Conservation (phyloP, 148 eudicot species). For the Chenopodium quinoa region DNA sequence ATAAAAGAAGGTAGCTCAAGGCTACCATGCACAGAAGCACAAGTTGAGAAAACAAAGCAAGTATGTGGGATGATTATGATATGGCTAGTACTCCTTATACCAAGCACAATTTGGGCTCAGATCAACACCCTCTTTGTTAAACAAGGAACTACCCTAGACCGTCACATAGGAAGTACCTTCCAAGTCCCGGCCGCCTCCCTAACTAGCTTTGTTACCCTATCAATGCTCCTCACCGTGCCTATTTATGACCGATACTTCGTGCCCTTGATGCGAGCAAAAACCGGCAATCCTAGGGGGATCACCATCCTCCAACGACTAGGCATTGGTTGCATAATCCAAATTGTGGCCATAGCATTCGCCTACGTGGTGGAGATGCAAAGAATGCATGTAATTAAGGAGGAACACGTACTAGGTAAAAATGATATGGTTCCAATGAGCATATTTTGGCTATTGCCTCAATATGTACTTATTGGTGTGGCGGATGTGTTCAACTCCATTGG, state of each 20-base stretch:
- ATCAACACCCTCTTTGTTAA: conserved; percentile 83
- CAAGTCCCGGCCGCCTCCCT: conserved; percentile 82
- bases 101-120: conserved; percentile 93
- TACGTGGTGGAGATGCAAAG: conserved; percentile 57
- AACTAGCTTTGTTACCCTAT: conserved; percentile 69
- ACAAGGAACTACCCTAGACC: conserved; percentile 80
- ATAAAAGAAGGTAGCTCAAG: conserved; percentile 40
- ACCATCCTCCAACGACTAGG: conserved; percentile 73
- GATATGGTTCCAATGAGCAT: conserved; percentile 65
- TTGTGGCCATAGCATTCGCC: conserved; percentile 62
- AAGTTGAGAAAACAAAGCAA: conserved; percentile 77
- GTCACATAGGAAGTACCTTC: conserved; percentile 46
- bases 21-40: conserved; percentile 65
- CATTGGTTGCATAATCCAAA: conserved; percentile 64
- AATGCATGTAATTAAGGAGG: conserved; percentile 46
- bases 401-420: conserved; percentile 33
- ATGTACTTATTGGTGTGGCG: conserved; percentile 70
- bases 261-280: conserved; percentile 54
- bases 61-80: conserved; percentile 72
- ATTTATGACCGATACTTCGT: conserved; percentile 76
- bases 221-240: conserved; percentile 69
- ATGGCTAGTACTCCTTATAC: conserved; percentile 71
- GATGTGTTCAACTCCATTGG: conserved; percentile 85
- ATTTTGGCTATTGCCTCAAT: conserved; percentile 74
- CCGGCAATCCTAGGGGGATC: conserved; percentile 77